Conservation (phyloP, 768 basidiomycete genomes). For the Termitomyces sp. region DNA sequence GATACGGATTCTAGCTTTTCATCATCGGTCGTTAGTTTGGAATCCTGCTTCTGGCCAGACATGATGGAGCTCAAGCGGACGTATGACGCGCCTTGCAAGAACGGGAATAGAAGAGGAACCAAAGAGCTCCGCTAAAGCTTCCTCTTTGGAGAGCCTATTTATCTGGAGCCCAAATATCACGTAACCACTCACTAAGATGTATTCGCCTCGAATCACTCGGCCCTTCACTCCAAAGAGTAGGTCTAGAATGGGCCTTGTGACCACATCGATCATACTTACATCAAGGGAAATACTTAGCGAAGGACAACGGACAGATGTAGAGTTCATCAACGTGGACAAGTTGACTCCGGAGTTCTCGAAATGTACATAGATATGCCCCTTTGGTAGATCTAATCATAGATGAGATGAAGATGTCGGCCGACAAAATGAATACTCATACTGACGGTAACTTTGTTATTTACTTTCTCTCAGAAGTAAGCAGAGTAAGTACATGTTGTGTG, state of each 20-base stretch:
- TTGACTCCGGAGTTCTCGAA: not conserved
- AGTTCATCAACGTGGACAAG: slow-evolving; percentile 7
- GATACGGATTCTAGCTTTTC: slow-evolving; percentile 31
- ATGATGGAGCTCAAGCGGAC: slow-evolving; percentile 1
- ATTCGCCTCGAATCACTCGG: slow-evolving; percentile 17
- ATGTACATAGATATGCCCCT: not conserved
- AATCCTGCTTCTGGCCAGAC: slow-evolving; percentile 11
- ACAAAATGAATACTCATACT: not conserved
- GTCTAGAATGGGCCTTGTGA: slow-evolving; percentile 22
- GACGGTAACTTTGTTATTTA: not conserved
- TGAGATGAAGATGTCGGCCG: slow-evolving; percentile 3
- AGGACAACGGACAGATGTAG: not conserved
- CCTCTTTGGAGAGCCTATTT: slow-evolving; percentile 5
- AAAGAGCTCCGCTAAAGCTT: slow-evolving; percentile 7
- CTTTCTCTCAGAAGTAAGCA: too few species aligned
- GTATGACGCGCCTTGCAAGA: slow-evolving; percentile 1
- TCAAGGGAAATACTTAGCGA: slow-evolving; percentile 4
- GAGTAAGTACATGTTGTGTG: not conserved
- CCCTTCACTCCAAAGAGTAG: slow-evolving; percentile 20
- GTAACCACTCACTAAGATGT: slow-evolving; percentile 29
- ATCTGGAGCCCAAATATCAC: slow-evolving; percentile 13
- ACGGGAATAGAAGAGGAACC: slow-evolving; percentile 6
- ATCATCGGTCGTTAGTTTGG: slow-evolving; percentile 18
- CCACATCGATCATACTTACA: slow-evolving; percentile 13
- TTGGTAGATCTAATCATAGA: slow-evolving; percentile 4